phyloP scores from a whole-genome alignment of 2,329 filamentous ascomycete species.

The Colletotrichum sp. region DNA sequence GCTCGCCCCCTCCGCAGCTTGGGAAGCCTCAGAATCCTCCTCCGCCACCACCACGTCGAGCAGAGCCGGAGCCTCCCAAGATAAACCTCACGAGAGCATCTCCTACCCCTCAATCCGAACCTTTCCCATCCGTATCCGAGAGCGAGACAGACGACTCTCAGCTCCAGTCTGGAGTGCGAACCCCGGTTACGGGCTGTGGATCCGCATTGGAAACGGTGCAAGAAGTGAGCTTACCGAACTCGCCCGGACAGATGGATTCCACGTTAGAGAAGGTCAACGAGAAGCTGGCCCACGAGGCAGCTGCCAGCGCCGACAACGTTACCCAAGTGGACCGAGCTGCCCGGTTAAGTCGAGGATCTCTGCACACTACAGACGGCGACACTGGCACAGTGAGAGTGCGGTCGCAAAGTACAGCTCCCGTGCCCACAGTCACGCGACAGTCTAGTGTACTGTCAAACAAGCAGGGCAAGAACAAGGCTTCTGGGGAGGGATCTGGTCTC shows the following conservation, averaged over 20 bases:
- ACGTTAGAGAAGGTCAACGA: slow-evolving; percentile 58
- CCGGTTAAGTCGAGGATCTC: slow-evolving; percentile 48
- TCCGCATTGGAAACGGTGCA: slow-evolving; percentile 87
- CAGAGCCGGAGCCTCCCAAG: slow-evolving; percentile 54
- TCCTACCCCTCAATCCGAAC: slow-evolving; percentile 47
- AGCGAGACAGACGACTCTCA: slow-evolving; percentile 58
- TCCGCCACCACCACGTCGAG: slow-evolving; percentile 45
- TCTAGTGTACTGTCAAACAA: slow-evolving; percentile 69
- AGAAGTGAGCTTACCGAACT: slow-evolving; percentile 81
- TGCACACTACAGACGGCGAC: slow-evolving; percentile 65
- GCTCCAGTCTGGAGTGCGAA: slow-evolving; percentile 59
- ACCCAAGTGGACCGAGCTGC: slow-evolving; percentile 43
- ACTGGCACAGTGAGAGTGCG: slow-evolving; percentile 58
- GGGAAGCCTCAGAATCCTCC: slow-evolving; percentile 48
- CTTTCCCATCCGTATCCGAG: slow-evolving; percentile 45
- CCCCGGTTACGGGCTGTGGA: slow-evolving; percentile 60
- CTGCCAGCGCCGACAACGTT: slow-evolving; percentile 45
- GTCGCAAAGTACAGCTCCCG: slow-evolving; percentile 48
- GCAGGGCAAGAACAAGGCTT: slow-evolving; percentile 70
- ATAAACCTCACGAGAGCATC: slow-evolving; percentile 59
- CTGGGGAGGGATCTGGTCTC: slow-evolving; percentile 81
- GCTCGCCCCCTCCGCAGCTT: slow-evolving; percentile 72
- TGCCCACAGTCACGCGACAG: slow-evolving; percentile 64
- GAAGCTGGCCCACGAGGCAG: slow-evolving; percentile 47
- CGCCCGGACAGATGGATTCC: slow-evolving; percentile 59